These are phyloP conservation scores for Candida glaebosa DNA, from an alignment of 805 yeast species.

Conservation along the genomic window DNA sequence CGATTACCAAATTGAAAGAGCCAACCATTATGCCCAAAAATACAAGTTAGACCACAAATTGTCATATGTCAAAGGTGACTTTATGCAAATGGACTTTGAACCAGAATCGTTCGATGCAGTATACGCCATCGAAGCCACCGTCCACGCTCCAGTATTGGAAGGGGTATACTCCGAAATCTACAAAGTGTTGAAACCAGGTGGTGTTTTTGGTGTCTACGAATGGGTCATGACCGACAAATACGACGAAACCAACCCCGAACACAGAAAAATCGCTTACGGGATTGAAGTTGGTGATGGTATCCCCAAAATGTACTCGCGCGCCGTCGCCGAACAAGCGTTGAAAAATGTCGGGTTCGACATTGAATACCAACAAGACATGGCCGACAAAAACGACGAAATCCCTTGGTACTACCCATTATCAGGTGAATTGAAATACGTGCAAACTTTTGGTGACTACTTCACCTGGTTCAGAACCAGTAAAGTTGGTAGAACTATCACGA, in stretches of 20 bases:
- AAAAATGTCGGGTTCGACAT: conserved; percentile 84
- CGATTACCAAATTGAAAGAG: conserved; percentile 94
- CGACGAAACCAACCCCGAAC: conserved; percentile 83
- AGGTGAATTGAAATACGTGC: conserved; percentile 90
- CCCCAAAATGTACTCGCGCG: conserved; percentile 87
- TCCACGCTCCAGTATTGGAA: conserved; percentile 93
- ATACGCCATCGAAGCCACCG: conserved; percentile 98
- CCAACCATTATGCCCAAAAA: conserved; percentile 70
- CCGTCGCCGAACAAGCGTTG: conserved; percentile 86
- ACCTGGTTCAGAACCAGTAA: conserved; percentile 87
- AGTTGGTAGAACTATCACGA: conserved; percentile 83
- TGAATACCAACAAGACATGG: conserved; percentile 73
- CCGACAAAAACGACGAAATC: conserved; percentile 73
- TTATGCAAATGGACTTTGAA: conserved; percentile 98
- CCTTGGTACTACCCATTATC: conserved; percentile 98
- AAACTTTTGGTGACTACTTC: conserved; percentile 68
- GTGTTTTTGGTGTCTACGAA: conserved; percentile 95
- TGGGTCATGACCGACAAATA: conserved; percentile 98
- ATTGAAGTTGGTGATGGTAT: conserved; percentile 98
- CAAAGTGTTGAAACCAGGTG: conserved; percentile 96
- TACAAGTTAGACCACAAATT: conserved; percentile 68
- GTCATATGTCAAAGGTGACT: conserved; percentile 91
- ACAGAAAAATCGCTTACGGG: conserved; percentile 93
- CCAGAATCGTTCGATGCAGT: conserved; percentile 91
- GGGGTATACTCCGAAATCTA: conserved; percentile 94